Evolutionary conservation across 2,329 filamentous ascomycete genomes (phyloP), one percentile per base, ranked within the genome.

Genomic region (Aspergillus sp.): DNA sequence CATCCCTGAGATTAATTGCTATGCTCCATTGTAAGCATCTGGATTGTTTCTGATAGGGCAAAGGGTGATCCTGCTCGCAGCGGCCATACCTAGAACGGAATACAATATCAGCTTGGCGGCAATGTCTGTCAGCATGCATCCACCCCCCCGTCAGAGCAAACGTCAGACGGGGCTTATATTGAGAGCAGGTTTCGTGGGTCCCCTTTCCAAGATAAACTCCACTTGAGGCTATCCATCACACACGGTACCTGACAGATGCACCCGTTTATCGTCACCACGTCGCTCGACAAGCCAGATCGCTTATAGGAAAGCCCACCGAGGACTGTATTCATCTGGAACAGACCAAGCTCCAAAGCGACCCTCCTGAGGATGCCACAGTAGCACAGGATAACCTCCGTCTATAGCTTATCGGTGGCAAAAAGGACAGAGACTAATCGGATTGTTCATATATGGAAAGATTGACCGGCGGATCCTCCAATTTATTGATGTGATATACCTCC

Each of bases 51-150:
- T 19, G 19, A 42, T 42, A 42, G 40, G 40, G 40, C 19, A 42
- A 42, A 42, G 17, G 16, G 1, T 42, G 40, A 21, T 42, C 40
- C 40, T 42, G n/a, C 17, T 16, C 40, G 9, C 40, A 20, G 40
- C 16, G 16, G 16, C 40, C n/a, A 42, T 42, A 11, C 40, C 40
- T 11, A 42, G 40, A 42, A 42, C 40, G 40, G 16, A 42, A 42
- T 42, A 42, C 40, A 20, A 42, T 42, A 42, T 42, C 40, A n/a
- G 40, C 40, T 42, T 42, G 40, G 40, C 40, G 40, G 40, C 40
- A 42, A 42, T 42, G n/a, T 42, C n/a, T 42, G 40, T 42, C 16
- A 42, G 40, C 40, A 42, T 42, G 40, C 40, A 42, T 20, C n/a
- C 40, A 14, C 40, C n/a, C 19, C 40, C n/a, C 7, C 40, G 19